Conservation (phyloP, 2,329 filamentous ascomycete species). For the Alternaria arborescens region DNA sequence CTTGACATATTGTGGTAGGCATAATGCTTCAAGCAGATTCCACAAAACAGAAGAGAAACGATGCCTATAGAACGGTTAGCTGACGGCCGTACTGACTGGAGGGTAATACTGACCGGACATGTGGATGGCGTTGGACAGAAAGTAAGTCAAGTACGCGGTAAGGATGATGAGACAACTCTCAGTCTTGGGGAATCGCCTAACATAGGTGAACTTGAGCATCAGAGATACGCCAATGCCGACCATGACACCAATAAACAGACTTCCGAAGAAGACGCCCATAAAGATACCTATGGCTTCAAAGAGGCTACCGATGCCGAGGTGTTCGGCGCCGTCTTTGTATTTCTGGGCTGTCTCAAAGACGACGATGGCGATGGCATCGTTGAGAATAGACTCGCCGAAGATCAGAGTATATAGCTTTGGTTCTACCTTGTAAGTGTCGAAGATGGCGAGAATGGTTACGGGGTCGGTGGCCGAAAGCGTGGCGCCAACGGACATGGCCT, state of each 20-base stretch:
- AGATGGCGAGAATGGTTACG: conserved; percentile 97
- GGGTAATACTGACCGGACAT: conserved; percentile 79
- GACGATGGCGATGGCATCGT: conserved; percentile 98
- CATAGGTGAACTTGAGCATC: conserved; percentile 91
- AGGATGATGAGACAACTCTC: conserved; percentile 94
- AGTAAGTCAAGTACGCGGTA: conserved; percentile 96
- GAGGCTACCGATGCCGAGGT: conserved; percentile 78
- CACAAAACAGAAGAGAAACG: conserved; percentile 95
- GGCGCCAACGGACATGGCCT: conserved; percentile 95
- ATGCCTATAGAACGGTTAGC: conserved; percentile 70
- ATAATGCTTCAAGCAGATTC: conserved; percentile 98
- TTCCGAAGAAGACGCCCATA: conserved; percentile 94
- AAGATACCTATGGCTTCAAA: conserved; percentile 95
- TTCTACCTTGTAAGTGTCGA: conserved; percentile 99
- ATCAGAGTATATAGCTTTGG: conserved; percentile 99
- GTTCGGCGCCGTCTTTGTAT: conserved; percentile 78
- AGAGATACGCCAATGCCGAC: conserved; percentile 89
- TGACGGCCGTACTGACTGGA: neutral
- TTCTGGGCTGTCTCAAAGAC: conserved; percentile 97
- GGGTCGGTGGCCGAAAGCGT: conserved; percentile 97
- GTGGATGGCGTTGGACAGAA: conserved; percentile 94
- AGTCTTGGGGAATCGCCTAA: conserved; percentile 91
- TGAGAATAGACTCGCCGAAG: conserved; percentile 97
- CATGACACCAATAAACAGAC: conserved; percentile 84
- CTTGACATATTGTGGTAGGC: conserved; percentile 99